Evolutionary conservation across 2,329 filamentous ascomycete genomes (phyloP).

Genomic region (Ophiostoma himal-ulmi): DNA sequence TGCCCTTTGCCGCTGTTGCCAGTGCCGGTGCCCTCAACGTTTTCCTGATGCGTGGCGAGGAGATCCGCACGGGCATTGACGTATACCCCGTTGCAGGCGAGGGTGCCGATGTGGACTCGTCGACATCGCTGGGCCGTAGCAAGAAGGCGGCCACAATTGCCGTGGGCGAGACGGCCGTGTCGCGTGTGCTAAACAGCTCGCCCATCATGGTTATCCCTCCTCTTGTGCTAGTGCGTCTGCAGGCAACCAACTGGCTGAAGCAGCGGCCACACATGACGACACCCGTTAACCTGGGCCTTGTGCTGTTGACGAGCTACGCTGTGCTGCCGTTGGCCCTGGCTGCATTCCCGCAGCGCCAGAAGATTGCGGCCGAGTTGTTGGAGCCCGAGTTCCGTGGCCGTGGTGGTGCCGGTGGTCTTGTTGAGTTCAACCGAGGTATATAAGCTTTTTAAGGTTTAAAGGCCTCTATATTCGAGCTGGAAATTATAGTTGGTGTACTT

Average conservation of each 20-base stretch:
- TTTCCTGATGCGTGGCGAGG: slow-evolving; percentile 94
- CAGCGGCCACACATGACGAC: slow-evolving; percentile 68
- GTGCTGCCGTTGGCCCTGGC: slow-evolving; percentile 85
- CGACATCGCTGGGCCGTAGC: slow-evolving; percentile 73
- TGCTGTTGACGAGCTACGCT: slow-evolving; percentile 78
- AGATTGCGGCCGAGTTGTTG: slow-evolving; percentile 65
- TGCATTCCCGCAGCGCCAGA: slow-evolving; percentile 87
- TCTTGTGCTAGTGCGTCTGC: slow-evolving; percentile 74
- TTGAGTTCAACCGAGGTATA: slow-evolving; percentile 96
- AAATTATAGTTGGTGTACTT: too few species aligned
- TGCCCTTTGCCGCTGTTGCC: slow-evolving; percentile 93
- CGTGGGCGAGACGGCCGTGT: slow-evolving; percentile 87
- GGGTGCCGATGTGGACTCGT: slow-evolving; percentile 46
- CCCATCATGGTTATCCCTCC: slow-evolving; percentile 97
- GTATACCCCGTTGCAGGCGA: slow-evolving; percentile 63
- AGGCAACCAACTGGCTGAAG: slow-evolving; percentile 77
- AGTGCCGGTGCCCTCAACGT: slow-evolving; percentile 89
- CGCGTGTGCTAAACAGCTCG: slow-evolving; percentile 85
- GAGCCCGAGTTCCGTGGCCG: slow-evolving; percentile 82
- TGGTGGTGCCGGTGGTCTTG: slow-evolving; percentile 71
- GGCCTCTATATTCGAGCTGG: not conserved
- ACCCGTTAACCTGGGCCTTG: slow-evolving; percentile 80
- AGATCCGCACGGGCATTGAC: slow-evolving; percentile 89
- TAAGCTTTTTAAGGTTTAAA: slow-evolving; percentile 35
- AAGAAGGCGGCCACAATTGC: slow-evolving; percentile 82